Conservation (phyloP, 495 filamentous ascomycete genomes). For the Neurospora intermedia region DNA sequence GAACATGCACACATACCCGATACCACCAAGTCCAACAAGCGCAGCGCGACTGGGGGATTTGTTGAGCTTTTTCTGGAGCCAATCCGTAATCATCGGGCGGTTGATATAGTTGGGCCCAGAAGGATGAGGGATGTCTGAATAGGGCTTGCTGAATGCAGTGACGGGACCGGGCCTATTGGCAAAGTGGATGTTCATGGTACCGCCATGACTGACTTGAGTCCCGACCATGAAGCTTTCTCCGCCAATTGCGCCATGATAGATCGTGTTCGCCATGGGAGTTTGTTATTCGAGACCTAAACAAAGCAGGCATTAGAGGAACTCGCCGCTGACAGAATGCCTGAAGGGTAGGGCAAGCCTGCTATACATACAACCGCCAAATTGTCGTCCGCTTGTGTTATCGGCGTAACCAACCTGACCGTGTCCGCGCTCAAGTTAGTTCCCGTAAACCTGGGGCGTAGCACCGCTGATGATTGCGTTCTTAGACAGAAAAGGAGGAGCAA, state of each 20-base stretch:
- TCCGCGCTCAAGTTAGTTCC: too few species aligned
- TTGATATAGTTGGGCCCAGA: background rate
- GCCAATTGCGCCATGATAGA: background rate
- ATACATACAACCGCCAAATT: too few species aligned
- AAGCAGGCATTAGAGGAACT: background rate
- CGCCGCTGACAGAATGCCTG: background rate
- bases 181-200: background rate
- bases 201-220: background rate
- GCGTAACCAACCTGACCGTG: too few species aligned
- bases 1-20: background rate
- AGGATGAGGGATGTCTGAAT: background rate
- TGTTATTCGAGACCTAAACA: background rate
- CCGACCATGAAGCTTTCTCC: background rate
- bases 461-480: too few species aligned
- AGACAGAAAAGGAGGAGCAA: too few species aligned
- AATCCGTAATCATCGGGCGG: background rate
- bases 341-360: background rate
- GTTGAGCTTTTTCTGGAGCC: background rate
- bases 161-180: background rate
- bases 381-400: too few species aligned
- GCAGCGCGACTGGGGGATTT: background rate
- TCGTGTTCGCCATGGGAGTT: background rate
- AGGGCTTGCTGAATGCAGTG: background rate
- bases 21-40: background rate
- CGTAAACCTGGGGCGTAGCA: too few species aligned